Base-by-base conservation (phyloP, 257 asterid genomes). In the Capsicum rhomboideum region DNA sequence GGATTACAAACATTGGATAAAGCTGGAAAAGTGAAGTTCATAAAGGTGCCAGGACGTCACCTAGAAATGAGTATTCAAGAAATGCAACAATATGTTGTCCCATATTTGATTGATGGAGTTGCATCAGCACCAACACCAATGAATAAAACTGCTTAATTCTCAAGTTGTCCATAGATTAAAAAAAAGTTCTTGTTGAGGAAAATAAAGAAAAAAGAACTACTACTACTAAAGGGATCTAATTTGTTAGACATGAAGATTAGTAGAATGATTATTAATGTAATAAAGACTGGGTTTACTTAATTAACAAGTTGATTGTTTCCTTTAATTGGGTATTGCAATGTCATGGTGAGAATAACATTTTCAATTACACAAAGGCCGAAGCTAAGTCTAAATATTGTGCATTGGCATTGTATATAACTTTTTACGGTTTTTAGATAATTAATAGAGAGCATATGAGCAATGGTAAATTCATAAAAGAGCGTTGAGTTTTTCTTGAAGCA, bases 21-120 rank as follows among this genome's bases (percentile, higher is more conserved):
- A 31, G 37, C 37, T 31, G 37, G 37, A 31, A 31, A 31, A 31
- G 37, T 31, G 37, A 75, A 82, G 64, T 85, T 82, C 78, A 59
- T 85, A 52, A 64, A 63, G 54, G 66, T 82, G 14, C 59, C 83
- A 13, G 88, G 88, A 82, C 29, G 59, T 37, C 88, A 85, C 16
- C 68, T 85, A 18, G 85, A 14, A 63, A 85, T 82, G 59, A 55
- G 68, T n/a, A 34, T 50, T 72, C 69, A 40, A 21, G 85, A 85
- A 44, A 68, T 85, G 85, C 80, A 58, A 40, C 71, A 82, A 68
- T 52, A 50, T 64, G 75, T 82, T 82, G 85, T 53, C 49, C 88
- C 88, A 54, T 85, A 85, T 67, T 64, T 85, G 64, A 34, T 82
- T 46, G 78, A 80, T 80, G 80, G 80, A 23, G 80, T 5, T 34